Conservation (phyloP, 805 yeast species). For the Saccharomycopsis fodiens region DNA sequence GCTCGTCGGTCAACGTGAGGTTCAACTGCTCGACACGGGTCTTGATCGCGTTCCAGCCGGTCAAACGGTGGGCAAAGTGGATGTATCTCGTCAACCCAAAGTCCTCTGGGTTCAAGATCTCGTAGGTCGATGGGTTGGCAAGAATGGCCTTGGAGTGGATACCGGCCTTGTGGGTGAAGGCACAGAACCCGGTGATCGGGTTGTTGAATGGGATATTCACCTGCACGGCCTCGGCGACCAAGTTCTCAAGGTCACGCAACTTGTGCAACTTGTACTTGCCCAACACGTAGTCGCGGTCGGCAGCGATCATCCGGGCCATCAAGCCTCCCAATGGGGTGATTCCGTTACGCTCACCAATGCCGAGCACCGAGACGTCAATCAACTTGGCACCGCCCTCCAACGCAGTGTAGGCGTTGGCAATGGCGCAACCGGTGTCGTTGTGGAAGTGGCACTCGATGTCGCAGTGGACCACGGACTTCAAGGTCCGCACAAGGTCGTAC, state of each 20-base stretch:
- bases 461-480: conserved; percentile 88
- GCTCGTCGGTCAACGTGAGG: conserved; percentile 81
- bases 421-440: conserved; percentile 98
- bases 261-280: conserved; percentile 93
- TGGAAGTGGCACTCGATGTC: conserved; percentile 99
- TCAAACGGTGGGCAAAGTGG: conserved; percentile 95
- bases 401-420: conserved; percentile 97
- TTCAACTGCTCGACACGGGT: conserved; percentile 96
- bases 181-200: conserved; percentile 99
- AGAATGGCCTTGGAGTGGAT: conserved; percentile 97
- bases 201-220: conserved; percentile 97
- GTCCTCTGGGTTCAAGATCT: conserved; percentile 88
- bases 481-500: conserved; percentile 89
- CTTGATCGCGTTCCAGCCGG: conserved; percentile 99
- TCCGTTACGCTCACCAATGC: conserved; percentile 99
- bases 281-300: conserved; percentile 92
- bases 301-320: conserved; percentile 99
- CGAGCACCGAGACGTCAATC: conserved; percentile 91
- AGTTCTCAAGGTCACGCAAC: conserved; percentile 88
- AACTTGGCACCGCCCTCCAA: conserved; percentile 95
- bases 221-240: conserved; percentile 96
- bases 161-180: conserved; percentile 99
- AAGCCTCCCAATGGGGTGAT: conserved; percentile 96
- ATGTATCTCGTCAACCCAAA: conserved; percentile 94
- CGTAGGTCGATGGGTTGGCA: conserved; percentile 98